A percentile compares a stretch with the other conserved stretches of the same genome.
Evolutionary conservation across 805 yeast genomes (phyloP).

Genomic region (Nakazawaea ambrosiae): DNA sequence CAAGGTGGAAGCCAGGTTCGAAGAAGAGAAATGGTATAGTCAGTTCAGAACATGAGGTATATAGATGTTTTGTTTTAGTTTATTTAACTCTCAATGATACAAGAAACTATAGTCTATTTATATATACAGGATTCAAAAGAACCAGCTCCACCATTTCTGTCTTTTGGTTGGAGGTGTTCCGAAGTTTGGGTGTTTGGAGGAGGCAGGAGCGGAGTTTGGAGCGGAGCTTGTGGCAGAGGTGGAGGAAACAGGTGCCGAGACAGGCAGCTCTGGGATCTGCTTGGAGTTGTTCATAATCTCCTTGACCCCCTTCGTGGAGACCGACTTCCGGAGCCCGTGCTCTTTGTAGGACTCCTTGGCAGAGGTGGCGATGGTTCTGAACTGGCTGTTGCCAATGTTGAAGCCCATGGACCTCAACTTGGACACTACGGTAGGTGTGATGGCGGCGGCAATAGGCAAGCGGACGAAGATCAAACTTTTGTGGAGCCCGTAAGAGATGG

Average conservation of each 20-base stretch:
- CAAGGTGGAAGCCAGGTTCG: constrained; percentile 54
- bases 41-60: constrained; percentile 29
- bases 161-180: constrained; percentile 45
- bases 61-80: too few relatives aligned
- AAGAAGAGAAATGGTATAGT: constrained; percentile 70
- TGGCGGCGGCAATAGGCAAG: constrained; percentile 85
- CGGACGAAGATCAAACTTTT: constrained; percentile 79
- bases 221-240: constrained; percentile 13
- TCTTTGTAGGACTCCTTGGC: constrained; percentile 19
- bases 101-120: background rate
- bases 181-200: constrained; percentile 37
- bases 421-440: constrained; percentile 74
- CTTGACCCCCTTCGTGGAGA: constrained; percentile 19
- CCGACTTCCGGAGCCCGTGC: constrained; percentile 20
- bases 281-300: constrained; percentile 15
- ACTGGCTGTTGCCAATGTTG: constrained; percentile 51
- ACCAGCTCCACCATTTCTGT: constrained; percentile 55
- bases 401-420: constrained; percentile 72
- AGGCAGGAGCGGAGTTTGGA: constrained; percentile 18
- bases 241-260: background rate
- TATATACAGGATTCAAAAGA: constrained; percentile 30
- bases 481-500: constrained; percentile 89
- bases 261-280: too few relatives aligned
- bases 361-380: constrained; percentile 33
- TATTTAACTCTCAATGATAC: too few relatives aligned